Evolutionary conservation across 345 rosid genomes (phyloP).

Genomic region (Trapa bicornis): DNA sequence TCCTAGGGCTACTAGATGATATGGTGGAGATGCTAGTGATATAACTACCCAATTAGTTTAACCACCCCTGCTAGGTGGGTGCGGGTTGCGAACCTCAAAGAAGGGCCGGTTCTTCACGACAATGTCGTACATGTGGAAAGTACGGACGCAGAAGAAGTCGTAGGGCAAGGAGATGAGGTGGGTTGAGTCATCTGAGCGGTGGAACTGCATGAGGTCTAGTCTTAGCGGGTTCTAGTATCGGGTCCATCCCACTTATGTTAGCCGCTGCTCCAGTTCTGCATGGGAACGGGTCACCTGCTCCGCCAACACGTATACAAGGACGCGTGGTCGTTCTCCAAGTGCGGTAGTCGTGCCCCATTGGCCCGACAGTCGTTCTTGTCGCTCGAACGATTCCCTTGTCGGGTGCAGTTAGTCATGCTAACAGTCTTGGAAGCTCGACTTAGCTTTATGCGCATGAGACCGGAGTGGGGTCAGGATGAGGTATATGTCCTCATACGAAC

Average conservation of each 20-base stretch:
- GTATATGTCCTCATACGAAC: too few species aligned
- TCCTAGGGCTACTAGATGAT: too few species aligned
- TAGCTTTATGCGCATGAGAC: too few species aligned
- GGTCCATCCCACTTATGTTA: constrained; percentile 49
- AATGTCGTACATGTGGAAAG: constrained; percentile 50
- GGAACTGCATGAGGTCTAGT: constrained; percentile 47
- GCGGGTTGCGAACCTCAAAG: constrained; percentile 44
- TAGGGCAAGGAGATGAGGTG: constrained; percentile 47
- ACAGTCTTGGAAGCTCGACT: too few species aligned
- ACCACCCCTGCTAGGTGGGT: too few species aligned
- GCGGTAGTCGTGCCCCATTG: constrained; percentile 44
- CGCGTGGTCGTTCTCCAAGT: constrained; percentile 54
- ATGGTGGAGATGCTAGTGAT: too few species aligned
- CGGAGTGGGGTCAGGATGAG: too few species aligned
- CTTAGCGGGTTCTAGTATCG: constrained; percentile 28
- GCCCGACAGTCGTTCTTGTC: constrained; percentile 19
- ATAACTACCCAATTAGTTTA: background rate
- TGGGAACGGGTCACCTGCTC: constrained; percentile 42
- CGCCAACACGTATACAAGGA: constrained; percentile 49
- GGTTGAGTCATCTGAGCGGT: constrained; percentile 30
- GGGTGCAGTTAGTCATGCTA: constrained; percentile 16
- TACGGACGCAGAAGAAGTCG: constrained; percentile 24
- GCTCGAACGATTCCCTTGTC: constrained; percentile 51
- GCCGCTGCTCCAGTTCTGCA: constrained; percentile 38
- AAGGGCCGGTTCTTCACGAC: constrained; percentile 53